These are phyloP conservation scores for Bidens hawaiensis DNA, from an alignment of 140 eudicot species.

Conservation along the genomic window DNA sequence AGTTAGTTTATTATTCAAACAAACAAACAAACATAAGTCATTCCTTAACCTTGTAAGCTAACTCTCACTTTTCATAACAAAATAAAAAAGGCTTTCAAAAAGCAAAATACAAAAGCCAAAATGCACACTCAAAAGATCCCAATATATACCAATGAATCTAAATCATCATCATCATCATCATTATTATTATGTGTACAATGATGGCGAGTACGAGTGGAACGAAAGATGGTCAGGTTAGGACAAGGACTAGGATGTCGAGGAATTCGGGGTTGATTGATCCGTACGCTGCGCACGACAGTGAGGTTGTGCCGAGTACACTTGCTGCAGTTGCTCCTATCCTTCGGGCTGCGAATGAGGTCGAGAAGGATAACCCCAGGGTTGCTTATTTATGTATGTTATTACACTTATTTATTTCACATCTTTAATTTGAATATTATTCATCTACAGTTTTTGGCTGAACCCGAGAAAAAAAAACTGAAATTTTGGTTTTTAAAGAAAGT, in stretches of 20 bases:
- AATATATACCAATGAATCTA: slow-evolving; percentile 25
- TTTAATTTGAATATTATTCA: too few species aligned
- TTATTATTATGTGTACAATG: neutral
- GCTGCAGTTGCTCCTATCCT: slow-evolving; percentile 90
- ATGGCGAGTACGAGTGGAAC: slow-evolving; percentile 96
- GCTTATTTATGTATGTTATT: slow-evolving; percentile 87
- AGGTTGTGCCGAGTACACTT: slow-evolving; percentile 84
- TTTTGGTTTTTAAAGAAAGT: too few species aligned
- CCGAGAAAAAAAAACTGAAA: too few species aligned
- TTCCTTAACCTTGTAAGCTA: slow-evolving; percentile 37
- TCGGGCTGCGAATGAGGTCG: slow-evolving; percentile 83
- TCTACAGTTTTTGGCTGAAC: too few species aligned
- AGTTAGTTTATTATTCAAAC: too few species aligned
- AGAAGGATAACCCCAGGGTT: slow-evolving; percentile 77
- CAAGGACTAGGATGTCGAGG: slow-evolving; percentile 43
- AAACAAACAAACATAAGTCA: too few species aligned
- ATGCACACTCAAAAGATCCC: slow-evolving; percentile 27
- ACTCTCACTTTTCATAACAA: slow-evolving; percentile 5
- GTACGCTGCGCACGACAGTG: slow-evolving; percentile 58
- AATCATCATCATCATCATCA: neutral
- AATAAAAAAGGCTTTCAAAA: neutral
- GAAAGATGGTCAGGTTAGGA: slow-evolving; percentile 44
- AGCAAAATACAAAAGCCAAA: slow-evolving; percentile 24
- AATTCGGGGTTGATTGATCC: slow-evolving; percentile 51
- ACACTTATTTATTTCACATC: too few species aligned